Evolutionary conservation across 1,139 yeast species (phyloP).

Genomic region (Taiozyma sp.): DNA sequence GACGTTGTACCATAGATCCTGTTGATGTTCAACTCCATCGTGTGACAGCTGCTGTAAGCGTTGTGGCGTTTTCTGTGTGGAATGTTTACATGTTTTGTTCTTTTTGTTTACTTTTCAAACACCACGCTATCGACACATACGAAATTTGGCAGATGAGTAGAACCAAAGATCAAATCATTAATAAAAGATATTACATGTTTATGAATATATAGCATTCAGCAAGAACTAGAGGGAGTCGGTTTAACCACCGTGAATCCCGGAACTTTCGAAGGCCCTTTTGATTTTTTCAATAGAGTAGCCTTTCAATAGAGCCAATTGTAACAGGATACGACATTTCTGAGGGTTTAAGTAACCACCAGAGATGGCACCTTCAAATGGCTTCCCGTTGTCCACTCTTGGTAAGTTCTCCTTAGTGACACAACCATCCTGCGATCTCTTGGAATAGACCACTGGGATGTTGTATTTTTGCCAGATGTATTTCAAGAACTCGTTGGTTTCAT

Average conservation of each 20-base stretch:
- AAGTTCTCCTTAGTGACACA: slow-evolving; percentile 48
- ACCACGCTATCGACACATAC: not conserved
- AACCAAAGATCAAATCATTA: not conserved
- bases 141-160: not conserved
- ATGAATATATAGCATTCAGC: not conserved
- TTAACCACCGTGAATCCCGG: slow-evolving; percentile 32
- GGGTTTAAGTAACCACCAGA: slow-evolving; percentile 70
- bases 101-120: slow-evolving; percentile 1
- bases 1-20: slow-evolving; percentile 40
- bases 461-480: slow-evolving; percentile 31
- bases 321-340: slow-evolving; percentile 56
- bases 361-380: slow-evolving; percentile 33
- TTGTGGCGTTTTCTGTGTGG: no score
- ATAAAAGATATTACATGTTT: not conserved
- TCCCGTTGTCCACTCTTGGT: slow-evolving; percentile 30
- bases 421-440: slow-evolving; percentile 66
- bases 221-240: not conserved
- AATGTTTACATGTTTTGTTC: not conserved
- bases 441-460: slow-evolving; percentile 52
- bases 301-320: slow-evolving; percentile 48
- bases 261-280: slow-evolving; percentile 33
- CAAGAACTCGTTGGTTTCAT: slow-evolving; percentile 41
- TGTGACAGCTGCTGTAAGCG: not conserved
- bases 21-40: slow-evolving; percentile 22
- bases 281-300: slow-evolving; percentile 32